Evolutionary conservation across 2,329 filamentous ascomycete genomes (phyloP), one percentile per base, ranked within the genome.

Genomic region (Fusarium lateritium): DNA sequence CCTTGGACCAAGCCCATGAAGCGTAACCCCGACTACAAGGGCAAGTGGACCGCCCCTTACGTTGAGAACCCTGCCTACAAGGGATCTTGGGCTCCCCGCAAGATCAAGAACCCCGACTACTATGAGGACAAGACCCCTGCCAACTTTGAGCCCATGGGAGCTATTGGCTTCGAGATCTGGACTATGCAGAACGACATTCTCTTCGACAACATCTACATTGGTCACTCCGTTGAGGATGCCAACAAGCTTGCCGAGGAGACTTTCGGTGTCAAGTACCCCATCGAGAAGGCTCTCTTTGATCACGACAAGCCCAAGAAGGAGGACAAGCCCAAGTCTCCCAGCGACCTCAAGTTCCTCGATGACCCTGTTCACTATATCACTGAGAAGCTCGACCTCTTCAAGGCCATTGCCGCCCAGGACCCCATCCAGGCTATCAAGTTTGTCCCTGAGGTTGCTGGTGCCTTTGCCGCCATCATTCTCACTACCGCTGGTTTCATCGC

Each of bases 191-290:
- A 91, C 81, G 92, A 98, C 79, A 98, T 99, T 76, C 91, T 98
- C 77, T 98, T 99, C 77, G 94, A 98, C 89, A 99, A 99, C 91
- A 97, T 99, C 87, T 99, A 98, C 89, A 94, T 99, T 80, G 96
- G 96, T 70, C 96, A 99, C 90, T 98, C 95, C 21, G 81, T 96
- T 74, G 94, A 94, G 78, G 96, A 99, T 74, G 96, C 96, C 67
- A 90, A 92, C 82, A 92, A 94, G 84, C 86, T 99, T 78, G 92
- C 94, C 76, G 87, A 92, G 71, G 93, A 97, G 88, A 93, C 94
- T 56, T 99, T 94, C 81, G 91, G 93, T 78, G 83, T 94, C 83
- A 99, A 99, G 92, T 87, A 90, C 80, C 85, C 90, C 57, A 84
- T 93, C 52, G 96, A 99, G 86, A 88, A 92, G 85, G 89, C 91